Conservation (phyloP, 78 protist species). For the Dictyostelium purpureum region DNA sequence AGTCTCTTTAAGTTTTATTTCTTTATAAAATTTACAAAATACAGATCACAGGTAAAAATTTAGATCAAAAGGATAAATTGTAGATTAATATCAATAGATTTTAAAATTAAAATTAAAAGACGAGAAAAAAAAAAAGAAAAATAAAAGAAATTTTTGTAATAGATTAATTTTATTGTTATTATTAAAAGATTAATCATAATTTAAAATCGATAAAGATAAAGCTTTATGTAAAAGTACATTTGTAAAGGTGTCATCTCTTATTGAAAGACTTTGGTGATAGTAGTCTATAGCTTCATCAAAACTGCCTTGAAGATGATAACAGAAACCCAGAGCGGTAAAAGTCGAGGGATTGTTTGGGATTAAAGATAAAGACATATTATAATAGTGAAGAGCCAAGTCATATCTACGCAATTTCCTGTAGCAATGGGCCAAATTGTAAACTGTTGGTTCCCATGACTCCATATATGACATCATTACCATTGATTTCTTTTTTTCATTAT, state of each 20-base stretch:
- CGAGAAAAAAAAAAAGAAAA: not conserved
- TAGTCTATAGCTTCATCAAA: slow-evolving; percentile 73
- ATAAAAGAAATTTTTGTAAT: not conserved
- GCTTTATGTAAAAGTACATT: slow-evolving; percentile 59
- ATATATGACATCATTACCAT: not conserved
- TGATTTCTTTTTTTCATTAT: not conserved
- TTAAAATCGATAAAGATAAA: slow-evolving; percentile 40
- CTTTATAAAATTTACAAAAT: too few species aligned
- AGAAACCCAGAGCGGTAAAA: slow-evolving; percentile 42
- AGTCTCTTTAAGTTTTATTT: too few species aligned
- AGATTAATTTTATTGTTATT: not conserved
- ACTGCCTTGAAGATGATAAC: slow-evolving; percentile 59
- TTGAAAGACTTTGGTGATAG: slow-evolving; percentile 61
- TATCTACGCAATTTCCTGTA: slow-evolving; percentile 48
- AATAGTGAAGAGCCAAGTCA: slow-evolving; percentile 23
- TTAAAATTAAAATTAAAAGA: not conserved
- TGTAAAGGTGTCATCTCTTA: slow-evolving; percentile 64
- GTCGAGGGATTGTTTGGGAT: slow-evolving; percentile 49
- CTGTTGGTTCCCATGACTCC: slow-evolving; percentile 69
- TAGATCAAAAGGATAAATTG: too few species aligned
- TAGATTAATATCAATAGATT: too few species aligned
- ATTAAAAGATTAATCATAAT: slow-evolving; percentile 22
- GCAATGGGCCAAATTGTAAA: slow-evolving; percentile 70
- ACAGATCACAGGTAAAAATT: too few species aligned
- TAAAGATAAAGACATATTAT: slow-evolving; percentile 13